Evolutionary conservation across 345 rosid genomes (phyloP).

Genomic region (Murraya paniculata): DNA sequence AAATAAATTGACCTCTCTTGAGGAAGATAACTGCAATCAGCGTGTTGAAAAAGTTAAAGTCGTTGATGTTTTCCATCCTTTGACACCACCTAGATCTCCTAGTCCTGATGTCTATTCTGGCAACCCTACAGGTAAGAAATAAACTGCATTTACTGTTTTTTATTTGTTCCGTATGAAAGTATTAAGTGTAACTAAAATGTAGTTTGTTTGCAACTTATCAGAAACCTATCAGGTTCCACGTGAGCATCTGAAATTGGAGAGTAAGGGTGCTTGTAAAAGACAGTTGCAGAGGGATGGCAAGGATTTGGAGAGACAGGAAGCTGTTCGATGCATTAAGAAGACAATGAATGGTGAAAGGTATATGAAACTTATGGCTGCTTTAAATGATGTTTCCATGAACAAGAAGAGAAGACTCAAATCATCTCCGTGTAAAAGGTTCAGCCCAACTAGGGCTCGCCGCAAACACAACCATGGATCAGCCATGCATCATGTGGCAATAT

Average conservation of each 20-base stretch:
- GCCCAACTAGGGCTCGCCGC: conserved; percentile 29
- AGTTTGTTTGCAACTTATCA: conserved; percentile 27
- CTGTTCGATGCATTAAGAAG: conserved; percentile 26
- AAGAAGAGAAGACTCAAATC: conserved; percentile 29
- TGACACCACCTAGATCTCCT: conserved; percentile 26
- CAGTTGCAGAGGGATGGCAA: conserved; percentile 10
- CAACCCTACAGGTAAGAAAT: conserved; percentile 40
- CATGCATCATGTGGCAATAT: conserved; percentile 1
- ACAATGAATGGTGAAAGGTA: conserved; percentile 33
- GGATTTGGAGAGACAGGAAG: conserved; percentile 32
- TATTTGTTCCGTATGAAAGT: neutral
- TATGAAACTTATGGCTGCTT: conserved; percentile 29
- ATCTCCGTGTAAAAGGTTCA: conserved; percentile 36
- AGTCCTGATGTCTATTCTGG: conserved; percentile 25
- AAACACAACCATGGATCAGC: conserved; percentile 14
- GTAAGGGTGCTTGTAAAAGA: conserved; percentile 17
- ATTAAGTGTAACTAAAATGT: neutral
- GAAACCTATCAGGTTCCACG: conserved; percentile 21
- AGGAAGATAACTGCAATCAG: conserved; percentile 18
- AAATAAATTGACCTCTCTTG: conserved; percentile 10
- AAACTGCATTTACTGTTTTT: neutral
- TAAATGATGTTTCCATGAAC: conserved; percentile 18
- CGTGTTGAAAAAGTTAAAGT: conserved; percentile 16
- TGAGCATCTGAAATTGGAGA: conserved; percentile 31
- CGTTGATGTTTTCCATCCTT: conserved; percentile 21